A percentile compares a stretch with the other conserved stretches of the same genome.
phyloP scores from a whole-genome alignment of 129 eudicot genomes.

The Oenanthe sinensis region DNA sequence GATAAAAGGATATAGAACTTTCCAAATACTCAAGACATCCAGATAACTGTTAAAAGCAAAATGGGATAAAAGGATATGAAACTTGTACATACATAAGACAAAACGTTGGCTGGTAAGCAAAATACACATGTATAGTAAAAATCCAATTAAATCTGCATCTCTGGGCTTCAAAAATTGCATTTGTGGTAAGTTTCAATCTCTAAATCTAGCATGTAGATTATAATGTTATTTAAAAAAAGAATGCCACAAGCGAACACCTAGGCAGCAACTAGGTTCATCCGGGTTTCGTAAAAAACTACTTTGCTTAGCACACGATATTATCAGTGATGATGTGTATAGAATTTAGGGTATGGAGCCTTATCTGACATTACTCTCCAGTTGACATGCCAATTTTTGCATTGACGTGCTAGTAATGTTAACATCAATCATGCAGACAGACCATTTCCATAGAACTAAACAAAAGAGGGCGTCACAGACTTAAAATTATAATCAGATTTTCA shows the following conservation, averaged over 20 bases:
- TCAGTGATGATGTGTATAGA: background rate
- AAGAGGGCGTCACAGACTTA: too few species aligned
- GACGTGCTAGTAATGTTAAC: background rate
- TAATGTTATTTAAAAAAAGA: background rate
- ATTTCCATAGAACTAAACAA: too few species aligned
- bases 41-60: background rate
- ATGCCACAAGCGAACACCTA: background rate
- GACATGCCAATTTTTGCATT: background rate
- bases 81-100: background rate
- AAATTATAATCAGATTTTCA: too few species aligned
- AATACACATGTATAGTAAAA: background rate
- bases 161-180: background rate
- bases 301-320: background rate
- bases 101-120: background rate
- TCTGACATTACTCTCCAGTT: background rate
- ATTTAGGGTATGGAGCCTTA: background rate
- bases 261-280: background rate
- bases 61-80: background rate
- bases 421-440: background rate
- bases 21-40: background rate
- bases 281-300: background rate
- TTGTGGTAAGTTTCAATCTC: background rate
- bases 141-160: background rate
- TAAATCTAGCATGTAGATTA: background rate
- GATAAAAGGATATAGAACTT: background rate